Conservation (phyloP, 768 basidiomycete genomes). For the Butyriboletus loyo region DNA sequence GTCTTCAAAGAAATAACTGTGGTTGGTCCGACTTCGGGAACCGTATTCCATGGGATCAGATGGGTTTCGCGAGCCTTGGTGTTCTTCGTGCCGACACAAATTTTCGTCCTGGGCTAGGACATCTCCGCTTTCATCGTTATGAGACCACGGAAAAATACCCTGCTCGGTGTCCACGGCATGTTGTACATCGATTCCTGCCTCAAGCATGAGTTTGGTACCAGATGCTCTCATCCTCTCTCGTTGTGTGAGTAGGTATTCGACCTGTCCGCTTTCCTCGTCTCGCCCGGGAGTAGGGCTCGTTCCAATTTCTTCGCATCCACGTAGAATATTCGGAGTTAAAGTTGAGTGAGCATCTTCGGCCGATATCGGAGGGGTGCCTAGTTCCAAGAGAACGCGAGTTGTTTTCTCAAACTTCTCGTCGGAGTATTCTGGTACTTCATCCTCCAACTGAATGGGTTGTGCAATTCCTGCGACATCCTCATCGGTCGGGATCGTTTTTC, state of each 20-base stretch:
- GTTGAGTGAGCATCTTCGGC: slow-evolving; percentile 8
- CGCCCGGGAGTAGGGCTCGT: slow-evolving; percentile 22
- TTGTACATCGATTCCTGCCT: not conserved
- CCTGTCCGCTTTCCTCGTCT: slow-evolving; percentile 3
- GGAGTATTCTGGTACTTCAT: slow-evolving; percentile 12
- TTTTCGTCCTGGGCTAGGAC: not conserved
- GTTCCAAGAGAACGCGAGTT: slow-evolving; percentile 12
- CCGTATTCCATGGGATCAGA: not conserved
- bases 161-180: not conserved
- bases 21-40: not conserved
- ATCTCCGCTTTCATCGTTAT: not conserved
- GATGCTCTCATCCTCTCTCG: slow-evolving; percentile 22
- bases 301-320: slow-evolving; percentile 25
- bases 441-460: slow-evolving; percentile 9
- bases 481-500: slow-evolving; percentile 30
- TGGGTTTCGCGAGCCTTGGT: not conserved
- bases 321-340: slow-evolving; percentile 7
- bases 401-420: slow-evolving; percentile 12
- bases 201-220: not conserved
- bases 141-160: not conserved
- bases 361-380: not conserved
- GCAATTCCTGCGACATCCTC: slow-evolving; percentile 28
- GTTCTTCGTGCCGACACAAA: not conserved
- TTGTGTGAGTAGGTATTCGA: slow-evolving; percentile 26
- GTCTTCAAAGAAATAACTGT: slow-evolving; percentile 9